Evolutionary conservation across 1,139 yeast genomes (phyloP).

Genomic region (Geotrichum restrictum): DNA sequence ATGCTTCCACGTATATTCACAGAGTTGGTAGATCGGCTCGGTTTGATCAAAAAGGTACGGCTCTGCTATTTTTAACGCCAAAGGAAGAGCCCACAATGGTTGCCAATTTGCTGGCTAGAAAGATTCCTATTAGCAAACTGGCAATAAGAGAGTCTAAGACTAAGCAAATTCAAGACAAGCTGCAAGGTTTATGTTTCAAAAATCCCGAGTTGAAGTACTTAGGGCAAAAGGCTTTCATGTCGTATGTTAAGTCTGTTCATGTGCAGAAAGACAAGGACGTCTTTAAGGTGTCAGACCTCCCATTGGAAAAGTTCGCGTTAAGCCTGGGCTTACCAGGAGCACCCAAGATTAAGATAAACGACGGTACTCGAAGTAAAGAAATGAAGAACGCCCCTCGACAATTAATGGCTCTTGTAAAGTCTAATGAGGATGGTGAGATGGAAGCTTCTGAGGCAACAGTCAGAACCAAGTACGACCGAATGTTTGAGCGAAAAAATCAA

Average conservation of each 20-base stretch:
- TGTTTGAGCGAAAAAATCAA: constrained; percentile 94
- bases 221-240: constrained; percentile 92
- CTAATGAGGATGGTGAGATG: constrained; percentile 53
- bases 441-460: constrained; percentile 45
- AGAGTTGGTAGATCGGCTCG: constrained; percentile 96
- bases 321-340: constrained; percentile 95
- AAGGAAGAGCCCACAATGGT: constrained; percentile 77
- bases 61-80: constrained; percentile 77
- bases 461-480: constrained; percentile 86
- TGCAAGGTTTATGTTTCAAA: constrained; percentile 86
- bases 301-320: constrained; percentile 78
- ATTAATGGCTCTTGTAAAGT: constrained; percentile 52
- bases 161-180: constrained; percentile 73
- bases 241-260: constrained; percentile 79
- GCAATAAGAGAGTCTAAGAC: constrained; percentile 73
- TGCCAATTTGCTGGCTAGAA: constrained; percentile 55
- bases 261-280: constrained; percentile 85
- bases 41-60: constrained; percentile 84
- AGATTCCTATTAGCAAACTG: constrained; percentile 67
- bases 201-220: constrained; percentile 87
- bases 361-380: constrained; percentile 54
- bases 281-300: constrained; percentile 65
- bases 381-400: constrained; percentile 78
- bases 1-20: constrained; percentile 89
- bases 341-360: constrained; percentile 78